Base-by-base conservation (phyloP, 2,329 filamentous ascomycete genomes). In the Talaromyces atroroseus region DNA sequence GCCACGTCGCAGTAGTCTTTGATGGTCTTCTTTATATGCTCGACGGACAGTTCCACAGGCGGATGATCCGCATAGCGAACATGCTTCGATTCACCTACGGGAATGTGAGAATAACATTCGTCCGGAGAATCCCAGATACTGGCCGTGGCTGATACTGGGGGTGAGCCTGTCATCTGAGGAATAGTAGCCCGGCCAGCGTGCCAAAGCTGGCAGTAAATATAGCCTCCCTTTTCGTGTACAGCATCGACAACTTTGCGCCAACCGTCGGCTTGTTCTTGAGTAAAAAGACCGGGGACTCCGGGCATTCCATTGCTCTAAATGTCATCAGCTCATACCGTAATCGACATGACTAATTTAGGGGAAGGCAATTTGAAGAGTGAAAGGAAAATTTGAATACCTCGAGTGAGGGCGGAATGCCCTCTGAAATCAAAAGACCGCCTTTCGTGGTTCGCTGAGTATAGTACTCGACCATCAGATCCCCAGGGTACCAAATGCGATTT, bases 211-310 rank as follows among this genome's bases (percentile, higher is more conserved):
- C 65, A 68, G 60, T 69, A 71, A 55, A 82, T 80, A 60, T 71
- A 74, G 8, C 76, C 76, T 6, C 78, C 78, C 57, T 79, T 78
- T 12, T 71, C 71, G 59, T 82, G 80, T 1, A 82, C 78, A 7
- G 74, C 75, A 42, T 80, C 72, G 0, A 78, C 78, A 24, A 80
- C 76, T 57, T 71, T 73, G 59, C 78, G 79, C 79, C 79, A 81
- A 14, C 73, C 77, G 2, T 69, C 67, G 48, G 76, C 71, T 60
- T 82, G 79, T 21, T 73, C 63, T 21, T 63, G 53, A 49, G 59
- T 68, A 54, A 69, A 72, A 2, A 72, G 61, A 1, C 69, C 69
- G 11, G 69, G 65, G 3, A 72, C 69, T 10, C 69, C 68, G 26
- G 69, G 69, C 69, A 72, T 72, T 23, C 68, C 69, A 64, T 72